A percentile compares a stretch with the other conserved stretches of the same genome.
These are phyloP conservation scores for Microstegium vimineum DNA, from an alignment of 176 grass and related monocot species.

Conservation along the genomic window DNA sequence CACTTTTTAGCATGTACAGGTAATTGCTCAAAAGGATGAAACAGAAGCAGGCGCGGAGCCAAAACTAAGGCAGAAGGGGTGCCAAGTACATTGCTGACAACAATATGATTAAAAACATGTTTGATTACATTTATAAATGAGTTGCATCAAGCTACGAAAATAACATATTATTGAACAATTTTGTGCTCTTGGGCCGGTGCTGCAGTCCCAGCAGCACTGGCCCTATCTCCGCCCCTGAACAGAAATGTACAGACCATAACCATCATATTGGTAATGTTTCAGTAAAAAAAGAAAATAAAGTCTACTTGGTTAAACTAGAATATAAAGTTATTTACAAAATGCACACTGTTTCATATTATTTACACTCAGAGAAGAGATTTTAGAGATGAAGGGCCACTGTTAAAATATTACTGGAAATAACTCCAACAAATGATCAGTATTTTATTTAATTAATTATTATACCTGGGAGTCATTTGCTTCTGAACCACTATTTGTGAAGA, in stretches of 20 bases:
- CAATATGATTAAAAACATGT: no score
- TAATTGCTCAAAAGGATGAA: neutral
- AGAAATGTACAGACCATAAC: neutral
- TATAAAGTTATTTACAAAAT: neutral
- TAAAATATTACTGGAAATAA: neutral
- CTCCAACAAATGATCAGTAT: neutral
- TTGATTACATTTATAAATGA: no score
- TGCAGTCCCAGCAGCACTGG: no score
- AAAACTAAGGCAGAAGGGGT: no score
- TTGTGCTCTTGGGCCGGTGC: no score
- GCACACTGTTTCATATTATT: neutral
- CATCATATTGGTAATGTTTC: neutral
- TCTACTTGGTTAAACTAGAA: neutral
- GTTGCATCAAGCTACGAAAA: no score
- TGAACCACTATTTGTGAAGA: slow-evolving; percentile 95
- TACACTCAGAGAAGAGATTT: neutral
- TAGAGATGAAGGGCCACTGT: neutral
- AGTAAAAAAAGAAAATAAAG: slow-evolving; percentile 15
- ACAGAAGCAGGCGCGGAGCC: neutral
- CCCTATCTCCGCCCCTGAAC: neutral
- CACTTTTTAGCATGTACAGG: neutral
- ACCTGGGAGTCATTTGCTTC: slow-evolving; percentile 99
- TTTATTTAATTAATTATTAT: neutral
- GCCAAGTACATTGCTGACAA: no score
- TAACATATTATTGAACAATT: no score